Evolutionary conservation across 768 basidiomycete genomes (phyloP).

Genomic region (Gautieria morchelliformis): DNA sequence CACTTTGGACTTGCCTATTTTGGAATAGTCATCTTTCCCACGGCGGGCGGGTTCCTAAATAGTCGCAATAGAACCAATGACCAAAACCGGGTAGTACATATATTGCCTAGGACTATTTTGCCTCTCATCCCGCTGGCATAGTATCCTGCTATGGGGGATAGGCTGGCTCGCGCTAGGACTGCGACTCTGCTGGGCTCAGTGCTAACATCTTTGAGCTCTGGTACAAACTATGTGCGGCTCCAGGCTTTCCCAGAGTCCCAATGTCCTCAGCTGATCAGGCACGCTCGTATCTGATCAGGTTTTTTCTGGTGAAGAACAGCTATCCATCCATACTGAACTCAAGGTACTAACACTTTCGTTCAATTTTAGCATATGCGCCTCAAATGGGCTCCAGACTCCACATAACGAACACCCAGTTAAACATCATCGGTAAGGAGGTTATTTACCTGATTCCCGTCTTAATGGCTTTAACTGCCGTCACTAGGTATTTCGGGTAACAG

Average conservation of each 20-base stretch:
- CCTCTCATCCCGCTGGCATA: too few relatives aligned
- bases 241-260: constrained; percentile 14
- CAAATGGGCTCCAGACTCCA: constrained; percentile 72
- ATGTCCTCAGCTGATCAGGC: constrained; percentile 30
- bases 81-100: too few relatives aligned
- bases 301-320: background rate
- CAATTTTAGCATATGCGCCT: constrained; percentile 63
- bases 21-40: too few relatives aligned
- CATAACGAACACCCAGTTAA: constrained; percentile 72
- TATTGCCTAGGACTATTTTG: too few relatives aligned
- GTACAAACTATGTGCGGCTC: constrained; percentile 62
- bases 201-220: constrained; percentile 51
- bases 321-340: background rate
- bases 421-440: constrained; percentile 46
- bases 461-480: background rate
- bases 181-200: constrained; percentile 47
- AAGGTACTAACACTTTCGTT: background rate
- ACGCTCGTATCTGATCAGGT: background rate
- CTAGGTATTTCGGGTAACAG: constrained; percentile 55
- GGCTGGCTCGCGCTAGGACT: constrained; percentile 31
- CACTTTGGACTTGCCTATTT: too few relatives aligned
- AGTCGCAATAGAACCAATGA: too few relatives aligned
- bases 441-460: background rate
- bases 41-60: too few relatives aligned
- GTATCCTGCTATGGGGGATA: background rate